phyloP scores from a whole-genome alignment of 192 early-diverging fungal genomes.

The Dissophora globulifera region DNA sequence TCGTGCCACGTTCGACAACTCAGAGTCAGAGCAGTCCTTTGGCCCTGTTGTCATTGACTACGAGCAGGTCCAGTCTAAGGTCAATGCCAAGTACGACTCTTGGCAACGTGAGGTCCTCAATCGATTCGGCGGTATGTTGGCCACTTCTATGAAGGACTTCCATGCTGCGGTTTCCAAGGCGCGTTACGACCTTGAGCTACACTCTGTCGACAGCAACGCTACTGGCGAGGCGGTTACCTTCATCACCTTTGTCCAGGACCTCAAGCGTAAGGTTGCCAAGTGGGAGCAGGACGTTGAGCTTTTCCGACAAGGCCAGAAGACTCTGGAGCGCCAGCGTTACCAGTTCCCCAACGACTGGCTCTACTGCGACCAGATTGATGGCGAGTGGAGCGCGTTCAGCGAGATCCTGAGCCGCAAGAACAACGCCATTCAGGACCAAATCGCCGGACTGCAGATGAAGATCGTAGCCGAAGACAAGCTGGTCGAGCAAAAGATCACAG shows the following conservation, averaged over 20 bases:
- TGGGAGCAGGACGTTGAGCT: conserved; percentile 89
- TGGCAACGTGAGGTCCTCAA: conserved; percentile 98
- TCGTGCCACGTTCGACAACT: conserved; percentile 95
- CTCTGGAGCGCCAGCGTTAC: conserved; percentile 92
- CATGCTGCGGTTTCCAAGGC: conserved; percentile 78
- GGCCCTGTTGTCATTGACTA: conserved; percentile 92
- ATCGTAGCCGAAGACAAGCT: conserved; percentile 93
- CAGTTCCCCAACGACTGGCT: conserved; percentile 97
- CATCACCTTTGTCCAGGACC: conserved; percentile 95
- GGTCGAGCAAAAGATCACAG: conserved; percentile 84
- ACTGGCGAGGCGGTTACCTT: conserved; percentile 94
- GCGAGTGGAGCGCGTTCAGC: conserved; percentile 97
- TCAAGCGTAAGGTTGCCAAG: conserved; percentile 81
- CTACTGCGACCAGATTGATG: conserved; percentile 93
- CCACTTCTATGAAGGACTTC: conserved; percentile 84
- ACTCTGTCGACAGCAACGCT: conserved; percentile 82
- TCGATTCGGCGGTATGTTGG: conserved; percentile 87
- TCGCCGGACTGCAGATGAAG: conserved; percentile 92
- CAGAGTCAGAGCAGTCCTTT: conserved; percentile 88
- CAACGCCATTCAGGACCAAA: conserved; percentile 93
- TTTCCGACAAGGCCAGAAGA: conserved; percentile 92
- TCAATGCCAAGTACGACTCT: conserved; percentile 96
- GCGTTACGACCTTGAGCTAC: conserved; percentile 88
- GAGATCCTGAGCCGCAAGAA: conserved; percentile 94
- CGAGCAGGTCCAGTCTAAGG: conserved; percentile 98